Evolutionary conservation across 345 rosid genomes (phyloP), one percentile per base, ranked within the genome.

Genomic region (Alliaria petiolata): DNA sequence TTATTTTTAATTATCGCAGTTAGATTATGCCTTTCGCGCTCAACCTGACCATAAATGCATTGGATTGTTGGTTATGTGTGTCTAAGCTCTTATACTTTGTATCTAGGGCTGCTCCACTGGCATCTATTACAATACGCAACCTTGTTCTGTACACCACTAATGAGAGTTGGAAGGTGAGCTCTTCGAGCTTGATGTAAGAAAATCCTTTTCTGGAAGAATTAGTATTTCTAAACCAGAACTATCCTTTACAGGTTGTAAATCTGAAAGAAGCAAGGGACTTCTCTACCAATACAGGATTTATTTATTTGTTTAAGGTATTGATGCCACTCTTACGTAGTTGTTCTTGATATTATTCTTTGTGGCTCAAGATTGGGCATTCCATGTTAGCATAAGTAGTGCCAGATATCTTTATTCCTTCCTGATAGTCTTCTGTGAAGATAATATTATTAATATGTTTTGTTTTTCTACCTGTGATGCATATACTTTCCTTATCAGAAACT

Each of bases 181-280:
- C 31, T 39, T 39, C n/a, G 16, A 69, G 40, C 70, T 63, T 46
- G 61, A 13, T 47, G 35, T 46, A 40, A 39, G 46, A 64, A 36
- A 44, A 16, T 28, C 30, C 5, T 35, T 52, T 57, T 26, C 53
- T 46, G 58, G 59, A 19, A 45, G 40, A 49, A 50, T 19, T 16
- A 10, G 50, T 45, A 19, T 54, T n/a, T 75, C 55, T 65, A 56
- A 59, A 43, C 44, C 5, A 54, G 10, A 35, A 45, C 58, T 44
- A 76, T 28, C 36, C 38, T 34, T 62, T 60, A 14, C 85, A 95
- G 99, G 91, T 79, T 75, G 98, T 91, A 69, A 89, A 89, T 84
- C 96, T 95, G 53, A 95, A 91, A 85, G 99, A 91, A 79, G 98
- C 98, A 58, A 89, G 99, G 22, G 99, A 95, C 64, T 91, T 88